Base-by-base conservation (phyloP, 2,329 filamentous ascomycete species). In the Nemania abortiva region DNA sequence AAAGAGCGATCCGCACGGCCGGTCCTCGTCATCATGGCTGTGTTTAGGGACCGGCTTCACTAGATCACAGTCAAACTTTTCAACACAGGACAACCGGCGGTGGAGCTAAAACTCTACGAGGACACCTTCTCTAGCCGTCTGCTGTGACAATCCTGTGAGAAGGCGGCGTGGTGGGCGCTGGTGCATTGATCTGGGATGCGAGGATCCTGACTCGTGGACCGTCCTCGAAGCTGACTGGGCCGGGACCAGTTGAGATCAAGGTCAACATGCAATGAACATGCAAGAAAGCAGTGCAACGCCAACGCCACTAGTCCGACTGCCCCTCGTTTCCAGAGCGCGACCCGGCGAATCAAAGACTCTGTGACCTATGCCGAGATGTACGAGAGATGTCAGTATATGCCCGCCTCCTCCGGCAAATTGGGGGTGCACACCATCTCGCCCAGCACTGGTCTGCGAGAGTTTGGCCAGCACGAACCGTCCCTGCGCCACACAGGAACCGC, bases 261-360 rank as follows among this genome's bases (percentile, higher is more conserved):
- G 50, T 54, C 22, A n/a, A n/a, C n/a, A n/a, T n/a, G n/a, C n/a
- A n/a, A n/a, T n/a, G n/a, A 34, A 50, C 45, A 22, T 54, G 47
- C 62, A 52, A 42, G 18, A 50, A 63, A 34, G 61, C 63, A 55
- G 37, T 62, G 42, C 64, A 54, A 63, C 62, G n/a, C 45, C 50
- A 69, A 74, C 70, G 72, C 68, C 70, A 69, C 62, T 73, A 69
- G 67, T 69, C 71, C 73, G 72, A 60, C 65, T 70, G 42, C 68
- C 73, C 72, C 66, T 72, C 73, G 73, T 72, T 59, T 49, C 53
- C 52, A 62, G 61, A 61, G 65, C 50, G 50, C 63, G 58, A 42
- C 9, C 37, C 18, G 34, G 27, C 70, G 55, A 73, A 73, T 72
- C 65, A 70, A 69, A 68, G 50, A 69, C 65, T 57, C 65, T 67